Evolutionary conservation across 2,329 filamentous ascomycete genomes (phyloP), one percentile per base, ranked within the genome.

Genomic region (Phialophora expanda): DNA sequence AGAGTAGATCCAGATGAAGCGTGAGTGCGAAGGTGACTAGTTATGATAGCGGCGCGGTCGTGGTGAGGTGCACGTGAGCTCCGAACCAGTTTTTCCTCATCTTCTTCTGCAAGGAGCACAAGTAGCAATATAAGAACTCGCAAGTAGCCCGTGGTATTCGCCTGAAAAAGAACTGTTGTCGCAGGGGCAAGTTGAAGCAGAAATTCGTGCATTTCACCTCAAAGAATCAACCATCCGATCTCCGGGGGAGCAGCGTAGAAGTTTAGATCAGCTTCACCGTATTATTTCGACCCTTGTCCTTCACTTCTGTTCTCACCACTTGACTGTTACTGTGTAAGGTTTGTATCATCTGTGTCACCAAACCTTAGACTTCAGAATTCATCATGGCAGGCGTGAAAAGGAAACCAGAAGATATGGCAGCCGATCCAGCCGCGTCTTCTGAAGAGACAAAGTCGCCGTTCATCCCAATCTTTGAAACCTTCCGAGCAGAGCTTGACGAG

Each of bases 401-500:
- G 51, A 58, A 57, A 32, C 65, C 64, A 38, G 57, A 63, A 56
- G 66, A 65, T 28, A 72, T 71, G 70, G 67, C 66, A 22, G 28
- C 48, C 12, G 41, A 61, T 30, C 17, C 56, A 20, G 30, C 56
- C 20, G 44, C 64, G 12, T 28, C 59, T n/a, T 54, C 60, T 17
- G n/a, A 64, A 24, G 70, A 76, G 12, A 51, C 73, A 4, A 60
- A 68, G 3, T 83, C 82, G 64, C 79, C 81, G 1, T 83, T 83
- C 67, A 76, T 85, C 67, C 76, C 88, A 70, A 93, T 98, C 85
- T 99, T 99, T 76, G 90, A 92, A 77, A 81, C 78, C 7, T 97
- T 98, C 77, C 89, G 93, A 59, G 85, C 90, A 74, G 93, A 97
- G 79, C 84, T 99, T 30, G 95, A 99, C 75, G 88, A 95, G 79